phyloP scores from a whole-genome alignment of 2,329 filamentous ascomycete species.

The Ascochyta viciae-villosae region DNA sequence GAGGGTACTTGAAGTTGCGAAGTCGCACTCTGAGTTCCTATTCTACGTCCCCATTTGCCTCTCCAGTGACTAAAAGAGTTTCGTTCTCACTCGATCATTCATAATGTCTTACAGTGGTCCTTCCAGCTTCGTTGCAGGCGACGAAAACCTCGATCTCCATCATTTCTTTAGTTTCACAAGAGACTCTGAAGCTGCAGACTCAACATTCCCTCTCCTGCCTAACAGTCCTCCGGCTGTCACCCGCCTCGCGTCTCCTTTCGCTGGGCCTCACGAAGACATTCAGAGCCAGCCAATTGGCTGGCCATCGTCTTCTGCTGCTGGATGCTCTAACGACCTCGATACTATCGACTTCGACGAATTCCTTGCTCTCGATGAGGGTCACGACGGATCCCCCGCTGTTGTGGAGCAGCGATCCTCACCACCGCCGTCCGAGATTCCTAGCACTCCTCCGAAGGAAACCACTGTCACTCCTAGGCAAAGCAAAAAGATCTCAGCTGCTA shows the following conservation, averaged over 20 bases:
- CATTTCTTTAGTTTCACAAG: neutral
- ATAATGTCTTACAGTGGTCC: neutral
- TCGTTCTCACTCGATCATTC: neutral
- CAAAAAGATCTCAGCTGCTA: neutral
- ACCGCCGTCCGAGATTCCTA: neutral
- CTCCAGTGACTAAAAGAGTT: neutral
- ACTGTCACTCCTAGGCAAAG: neutral
- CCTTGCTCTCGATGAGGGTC: neutral
- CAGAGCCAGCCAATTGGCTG: neutral
- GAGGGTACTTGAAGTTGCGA: neutral
- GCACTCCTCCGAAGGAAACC: neutral
- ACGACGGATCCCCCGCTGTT: neutral
- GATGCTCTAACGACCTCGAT: neutral
- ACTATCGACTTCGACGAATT: neutral
- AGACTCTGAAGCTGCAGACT: neutral
- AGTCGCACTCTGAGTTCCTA: neutral
- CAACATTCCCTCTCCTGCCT: neutral
- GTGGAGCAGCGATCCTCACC: neutral
- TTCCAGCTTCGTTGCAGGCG: constrained; percentile 1
- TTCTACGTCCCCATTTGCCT: neutral
- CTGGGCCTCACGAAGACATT: neutral
- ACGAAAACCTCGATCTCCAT: neutral
- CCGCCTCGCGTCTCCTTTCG: neutral
- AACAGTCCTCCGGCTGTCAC: neutral
- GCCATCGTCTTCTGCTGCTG: neutral